These are phyloP conservation scores for Talaromyces sp. DNA, from an alignment of 2,329 filamentous ascomycete species.

Conservation along the genomic window DNA sequence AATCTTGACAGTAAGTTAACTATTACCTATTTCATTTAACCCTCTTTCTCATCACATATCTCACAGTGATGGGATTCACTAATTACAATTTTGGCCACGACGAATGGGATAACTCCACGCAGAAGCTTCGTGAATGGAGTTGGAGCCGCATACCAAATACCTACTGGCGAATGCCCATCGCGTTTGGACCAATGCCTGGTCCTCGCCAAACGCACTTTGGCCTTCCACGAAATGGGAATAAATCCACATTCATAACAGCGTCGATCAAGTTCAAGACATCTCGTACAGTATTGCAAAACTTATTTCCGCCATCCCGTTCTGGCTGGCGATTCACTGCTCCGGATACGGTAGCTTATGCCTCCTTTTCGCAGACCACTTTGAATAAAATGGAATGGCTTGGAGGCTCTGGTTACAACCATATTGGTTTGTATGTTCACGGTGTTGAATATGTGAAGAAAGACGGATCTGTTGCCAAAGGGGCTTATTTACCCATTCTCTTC, in stretches of 20 bases:
- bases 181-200: slow-evolving; percentile 46
- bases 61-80: slow-evolving; percentile 37
- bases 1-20: slow-evolving; percentile 5
- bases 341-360: slow-evolving; percentile 43
- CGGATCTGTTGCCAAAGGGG: slow-evolving; percentile 47
- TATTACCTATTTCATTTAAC: neutral
- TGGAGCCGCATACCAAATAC: slow-evolving; percentile 35
- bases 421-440: slow-evolving; percentile 60
- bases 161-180: slow-evolving; percentile 44
- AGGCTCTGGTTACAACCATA: slow-evolving; percentile 54
- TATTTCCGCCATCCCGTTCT: slow-evolving; percentile 42
- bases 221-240: slow-evolving; percentile 19
- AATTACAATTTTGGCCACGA: slow-evolving; percentile 56
- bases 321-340: slow-evolving; percentile 37
- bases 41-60: neutral
- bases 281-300: slow-evolving; percentile 45
- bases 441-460: slow-evolving; percentile 52
- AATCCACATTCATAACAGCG: slow-evolving; percentile 42
- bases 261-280: slow-evolving; percentile 50
- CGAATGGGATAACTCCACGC: slow-evolving; percentile 52
- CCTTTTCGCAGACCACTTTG: slow-evolving; percentile 39
- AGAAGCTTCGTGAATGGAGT: slow-evolving; percentile 48
- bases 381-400: slow-evolving; percentile 58
- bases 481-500: slow-evolving; percentile 55
- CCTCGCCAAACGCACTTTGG: slow-evolving; percentile 37